Evolutionary conservation across 192 early-diverging fungal genomes (phyloP).

Genomic region (Coemansia sp.): DNA sequence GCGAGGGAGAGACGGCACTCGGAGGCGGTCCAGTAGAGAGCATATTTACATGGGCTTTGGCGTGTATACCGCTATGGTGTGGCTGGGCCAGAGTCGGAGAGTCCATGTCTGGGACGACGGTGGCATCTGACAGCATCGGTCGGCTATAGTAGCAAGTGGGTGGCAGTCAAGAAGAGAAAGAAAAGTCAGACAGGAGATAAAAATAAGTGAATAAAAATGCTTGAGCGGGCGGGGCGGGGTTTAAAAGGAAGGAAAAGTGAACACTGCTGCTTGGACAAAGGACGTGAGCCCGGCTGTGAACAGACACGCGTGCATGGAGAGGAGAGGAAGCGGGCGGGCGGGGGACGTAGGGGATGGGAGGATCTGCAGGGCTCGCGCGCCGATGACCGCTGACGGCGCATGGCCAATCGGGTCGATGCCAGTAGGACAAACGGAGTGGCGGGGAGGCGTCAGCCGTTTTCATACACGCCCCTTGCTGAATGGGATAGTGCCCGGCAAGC

Average conservation of each 20-base stretch:
- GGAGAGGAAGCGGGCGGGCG: neutral
- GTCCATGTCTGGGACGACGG: neutral
- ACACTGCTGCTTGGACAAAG: neutral
- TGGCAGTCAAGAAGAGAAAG: neutral
- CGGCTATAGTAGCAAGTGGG: neutral
- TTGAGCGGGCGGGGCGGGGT: neutral
- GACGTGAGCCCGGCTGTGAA: neutral
- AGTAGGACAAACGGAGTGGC: conserved; percentile 1
- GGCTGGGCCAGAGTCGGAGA: neutral
- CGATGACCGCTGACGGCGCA: conserved; percentile 4
- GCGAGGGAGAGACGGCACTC: neutral
- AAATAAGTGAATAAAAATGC: neutral
- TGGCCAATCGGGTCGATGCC: conserved; percentile 2
- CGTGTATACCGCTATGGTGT: neutral
- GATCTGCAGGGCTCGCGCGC: conserved; percentile 5
- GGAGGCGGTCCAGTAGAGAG: neutral
- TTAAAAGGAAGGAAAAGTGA: neutral
- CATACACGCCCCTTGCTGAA: conserved; percentile 10
- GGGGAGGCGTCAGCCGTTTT: conserved; percentile 7
- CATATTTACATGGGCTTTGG: neutral
- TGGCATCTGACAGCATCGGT: conserved; percentile 5
- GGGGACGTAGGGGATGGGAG: neutral
- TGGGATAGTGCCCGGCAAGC: conserved; percentile 9
- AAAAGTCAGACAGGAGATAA: neutral
- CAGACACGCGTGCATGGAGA: conserved; percentile 4